A percentile compares a stretch with the other conserved stretches of the same genome.
Evolutionary conservation across 345 rosid genomes (phyloP).

Genomic region (Citrus inodora): DNA sequence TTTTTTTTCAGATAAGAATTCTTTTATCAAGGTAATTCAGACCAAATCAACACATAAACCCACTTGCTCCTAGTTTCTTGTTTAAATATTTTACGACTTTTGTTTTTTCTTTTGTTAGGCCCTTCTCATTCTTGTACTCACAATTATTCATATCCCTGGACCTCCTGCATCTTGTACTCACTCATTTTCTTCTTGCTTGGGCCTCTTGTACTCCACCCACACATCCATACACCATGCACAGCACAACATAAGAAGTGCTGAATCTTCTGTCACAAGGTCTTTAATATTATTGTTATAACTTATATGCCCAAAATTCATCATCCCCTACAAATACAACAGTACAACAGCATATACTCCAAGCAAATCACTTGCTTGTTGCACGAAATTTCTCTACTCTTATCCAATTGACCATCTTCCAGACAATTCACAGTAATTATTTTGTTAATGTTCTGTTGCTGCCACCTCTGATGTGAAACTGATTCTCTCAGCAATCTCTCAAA

Average conservation of each 20-base stretch:
- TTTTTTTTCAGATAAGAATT: too few relatives aligned
- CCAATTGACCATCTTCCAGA: neutral
- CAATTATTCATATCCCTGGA: neutral
- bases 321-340: neutral
- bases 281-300: neutral
- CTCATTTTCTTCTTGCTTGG: too few relatives aligned
- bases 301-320: neutral
- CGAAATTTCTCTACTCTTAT: neutral
- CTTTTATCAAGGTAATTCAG: too few relatives aligned
- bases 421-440: neutral
- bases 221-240: neutral
- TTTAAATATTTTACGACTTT: neutral
- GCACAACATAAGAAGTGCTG: neutral
- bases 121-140: neutral
- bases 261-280: neutral
- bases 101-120: neutral
- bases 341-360: neutral
- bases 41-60: neutral
- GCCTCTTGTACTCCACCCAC: too few relatives aligned
- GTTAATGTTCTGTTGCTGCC: neutral
- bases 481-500: neutral
- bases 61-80: neutral
- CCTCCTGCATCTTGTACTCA: neutral
- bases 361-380: neutral
- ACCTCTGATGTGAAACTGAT: neutral